These are phyloP conservation scores for Porphyrellus cyaneotinctus DNA, from an alignment of 768 basidiomycete genomes.

Conservation along the genomic window DNA sequence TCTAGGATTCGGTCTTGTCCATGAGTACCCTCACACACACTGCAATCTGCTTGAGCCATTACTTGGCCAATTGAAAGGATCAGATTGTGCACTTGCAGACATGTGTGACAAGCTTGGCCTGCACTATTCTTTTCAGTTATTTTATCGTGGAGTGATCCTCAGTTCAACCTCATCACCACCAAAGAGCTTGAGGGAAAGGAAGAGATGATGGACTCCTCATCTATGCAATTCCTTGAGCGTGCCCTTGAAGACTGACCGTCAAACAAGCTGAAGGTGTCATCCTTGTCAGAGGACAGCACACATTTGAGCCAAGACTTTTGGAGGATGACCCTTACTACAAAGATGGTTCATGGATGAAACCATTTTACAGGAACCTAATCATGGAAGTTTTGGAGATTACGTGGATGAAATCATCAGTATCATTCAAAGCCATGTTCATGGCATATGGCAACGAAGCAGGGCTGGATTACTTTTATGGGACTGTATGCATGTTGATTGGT, in stretches of 20 bases:
- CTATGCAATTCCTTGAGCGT: rapidly evolving
- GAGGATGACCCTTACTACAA: neutral
- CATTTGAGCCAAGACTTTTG: neutral
- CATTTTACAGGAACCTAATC: neutral
- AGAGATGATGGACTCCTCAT: neutral
- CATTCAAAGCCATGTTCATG: neutral
- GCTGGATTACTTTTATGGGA: constrained; percentile 10
- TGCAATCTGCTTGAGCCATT: neutral
- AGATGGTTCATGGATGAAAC: neutral
- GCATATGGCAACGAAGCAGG: constrained; percentile 1
- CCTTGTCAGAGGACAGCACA: neutral
- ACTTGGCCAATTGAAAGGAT: constrained; percentile 12
- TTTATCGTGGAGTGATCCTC: neutral
- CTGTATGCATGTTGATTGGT: constrained; percentile 12
- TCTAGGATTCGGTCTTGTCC: constrained; percentile 13
- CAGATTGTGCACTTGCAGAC: constrained; percentile 5
- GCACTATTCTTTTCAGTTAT: neutral
- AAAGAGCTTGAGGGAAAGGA: neutral
- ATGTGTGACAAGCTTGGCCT: constrained; percentile 6
- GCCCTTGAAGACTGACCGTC: neutral
- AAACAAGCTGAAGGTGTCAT: constrained; percentile 4
- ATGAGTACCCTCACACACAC: constrained; percentile 9
- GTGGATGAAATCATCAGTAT: constrained; percentile 7
- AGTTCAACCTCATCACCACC: neutral
- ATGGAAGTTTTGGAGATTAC: constrained; percentile 12